Evolutionary conservation across 805 yeast species (phyloP).

Genomic region (Saccharomyces paradoxus): DNA sequence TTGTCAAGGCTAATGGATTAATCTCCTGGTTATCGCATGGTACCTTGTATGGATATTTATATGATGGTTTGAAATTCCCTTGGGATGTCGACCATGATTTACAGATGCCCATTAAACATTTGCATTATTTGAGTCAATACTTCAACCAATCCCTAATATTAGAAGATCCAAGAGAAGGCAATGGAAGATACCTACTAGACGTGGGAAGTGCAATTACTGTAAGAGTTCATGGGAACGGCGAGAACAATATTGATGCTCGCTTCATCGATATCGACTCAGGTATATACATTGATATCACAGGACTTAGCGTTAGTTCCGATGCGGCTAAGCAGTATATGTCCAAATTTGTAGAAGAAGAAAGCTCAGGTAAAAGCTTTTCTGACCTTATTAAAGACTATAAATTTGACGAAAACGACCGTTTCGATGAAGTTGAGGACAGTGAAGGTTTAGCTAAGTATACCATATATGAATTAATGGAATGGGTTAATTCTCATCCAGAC

Average conservation of each 20-base stretch:
- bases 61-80: constrained; percentile 55
- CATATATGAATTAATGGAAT: constrained; percentile 7
- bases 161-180: constrained; percentile 43
- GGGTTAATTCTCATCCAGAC: constrained; percentile 6
- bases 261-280: constrained; percentile 67
- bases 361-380: neutral
- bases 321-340: constrained; percentile 12
- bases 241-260: constrained; percentile 62
- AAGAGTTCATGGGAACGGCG: constrained; percentile 49
- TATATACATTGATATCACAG: constrained; percentile 65
- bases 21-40: constrained; percentile 63
- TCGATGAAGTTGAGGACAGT: neutral
- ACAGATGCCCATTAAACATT: constrained; percentile 46
- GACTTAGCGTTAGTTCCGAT: constrained; percentile 40
- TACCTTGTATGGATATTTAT: constrained; percentile 52
- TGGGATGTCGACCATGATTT: constrained; percentile 67
- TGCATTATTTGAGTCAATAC: constrained; percentile 38
- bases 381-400: neutral
- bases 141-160: constrained; percentile 38
- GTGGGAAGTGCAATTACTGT: constrained; percentile 44
- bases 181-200: constrained; percentile 49
- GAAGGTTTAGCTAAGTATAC: constrained; percentile 6
- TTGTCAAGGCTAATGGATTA: constrained; percentile 38
- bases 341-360: neutral
- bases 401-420: neutral